phyloP scores from a whole-genome alignment of 2,329 filamentous ascomycete genomes.

The Aspergillus tamarii region DNA sequence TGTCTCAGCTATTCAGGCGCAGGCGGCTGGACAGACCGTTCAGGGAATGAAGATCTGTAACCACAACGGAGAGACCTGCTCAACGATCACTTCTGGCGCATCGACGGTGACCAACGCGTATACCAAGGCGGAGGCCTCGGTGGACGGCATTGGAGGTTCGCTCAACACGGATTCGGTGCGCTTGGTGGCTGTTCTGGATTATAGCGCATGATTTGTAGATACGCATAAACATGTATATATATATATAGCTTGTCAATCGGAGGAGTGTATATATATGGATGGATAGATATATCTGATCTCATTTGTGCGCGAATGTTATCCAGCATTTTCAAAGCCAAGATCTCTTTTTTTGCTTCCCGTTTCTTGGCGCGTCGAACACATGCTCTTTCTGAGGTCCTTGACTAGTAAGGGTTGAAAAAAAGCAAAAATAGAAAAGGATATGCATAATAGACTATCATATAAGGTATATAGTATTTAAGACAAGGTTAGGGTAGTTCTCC shows the following conservation, averaged over 20 bases:
- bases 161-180: conserved; percentile 34
- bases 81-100: conserved; percentile 29
- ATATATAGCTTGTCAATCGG: not conserved
- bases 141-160: conserved; percentile 41
- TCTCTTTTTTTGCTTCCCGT: too few relatives aligned
- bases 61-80: conserved; percentile 28
- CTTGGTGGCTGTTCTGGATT: conserved; percentile 33
- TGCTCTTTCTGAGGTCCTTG: not conserved
- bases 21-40: conserved; percentile 32
- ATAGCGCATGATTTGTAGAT: conserved; percentile 21
- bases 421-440: too few relatives aligned
- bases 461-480: not conserved
- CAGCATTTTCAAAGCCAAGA: not conserved
- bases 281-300: not conserved
- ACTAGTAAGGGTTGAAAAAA: not conserved
- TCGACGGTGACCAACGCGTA: conserved; percentile 33
- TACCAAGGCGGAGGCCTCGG: conserved; percentile 23
- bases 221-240: not conserved
- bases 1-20: conserved; percentile 42
- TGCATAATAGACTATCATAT: not conserved
- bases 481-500: not conserved
- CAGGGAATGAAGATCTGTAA: conserved; percentile 44
- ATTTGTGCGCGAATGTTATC: not conserved
- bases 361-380: not conserved
- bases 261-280: conserved; percentile 8